phyloP scores from a whole-genome alignment of 176 grass and related monocot species.

The Cenchrus purpureus region DNA sequence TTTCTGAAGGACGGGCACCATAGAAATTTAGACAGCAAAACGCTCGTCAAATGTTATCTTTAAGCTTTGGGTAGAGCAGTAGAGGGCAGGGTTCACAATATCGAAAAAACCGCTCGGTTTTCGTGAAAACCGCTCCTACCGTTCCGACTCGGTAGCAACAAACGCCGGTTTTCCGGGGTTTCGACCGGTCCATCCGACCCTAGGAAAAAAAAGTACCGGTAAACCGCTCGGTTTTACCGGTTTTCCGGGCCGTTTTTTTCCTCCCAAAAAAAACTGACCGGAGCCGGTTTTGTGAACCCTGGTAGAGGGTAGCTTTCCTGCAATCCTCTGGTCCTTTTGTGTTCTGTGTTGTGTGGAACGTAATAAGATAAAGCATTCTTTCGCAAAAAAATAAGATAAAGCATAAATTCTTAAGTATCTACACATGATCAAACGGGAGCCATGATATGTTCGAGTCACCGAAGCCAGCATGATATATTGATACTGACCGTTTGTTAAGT shows the following conservation, averaged over 20 bases:
- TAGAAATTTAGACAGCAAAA: not conserved
- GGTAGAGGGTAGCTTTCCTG: not conserved
- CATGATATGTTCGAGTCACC: not conserved
- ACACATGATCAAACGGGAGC: not conserved
- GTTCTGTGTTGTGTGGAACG: not conserved
- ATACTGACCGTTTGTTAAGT: no score
- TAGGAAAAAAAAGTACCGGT: no score
- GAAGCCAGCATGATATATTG: slow-evolving; percentile 5
- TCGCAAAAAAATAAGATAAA: no score
- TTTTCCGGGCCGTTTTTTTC: no score
- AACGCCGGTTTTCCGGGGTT: no score
- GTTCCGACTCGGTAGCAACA: no score
- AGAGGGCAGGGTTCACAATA: not conserved
- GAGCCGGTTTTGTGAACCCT: no score
- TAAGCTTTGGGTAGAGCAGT: slow-evolving; percentile 11
- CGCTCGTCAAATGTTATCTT: not conserved
- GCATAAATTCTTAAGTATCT: not conserved
- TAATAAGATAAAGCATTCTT: not conserved
- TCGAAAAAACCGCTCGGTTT: no score
- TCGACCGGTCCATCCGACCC: no score
- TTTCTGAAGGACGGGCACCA: not conserved
- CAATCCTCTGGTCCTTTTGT: not conserved
- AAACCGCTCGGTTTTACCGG: no score
- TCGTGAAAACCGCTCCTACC: no score
- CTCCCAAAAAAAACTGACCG: no score